Conservation (phyloP, 2,329 filamentous ascomycete genomes). For the Beauveria scarabaeidicola region DNA sequence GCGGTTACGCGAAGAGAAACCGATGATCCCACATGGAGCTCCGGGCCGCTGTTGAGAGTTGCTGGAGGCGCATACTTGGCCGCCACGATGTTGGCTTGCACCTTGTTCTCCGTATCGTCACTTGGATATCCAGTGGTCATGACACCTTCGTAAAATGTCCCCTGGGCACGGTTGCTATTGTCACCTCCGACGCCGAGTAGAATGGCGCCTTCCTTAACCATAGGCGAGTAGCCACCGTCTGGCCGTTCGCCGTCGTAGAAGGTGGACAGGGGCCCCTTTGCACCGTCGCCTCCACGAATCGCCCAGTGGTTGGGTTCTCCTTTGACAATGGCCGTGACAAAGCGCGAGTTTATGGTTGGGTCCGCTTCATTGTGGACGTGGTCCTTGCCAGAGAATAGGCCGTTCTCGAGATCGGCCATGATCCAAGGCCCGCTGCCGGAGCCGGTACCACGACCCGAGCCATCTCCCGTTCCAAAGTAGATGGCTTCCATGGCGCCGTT, state of each 20-base stretch:
- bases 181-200: conserved; percentile 59
- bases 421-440: conserved; percentile 55
- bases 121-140: conserved; percentile 55
- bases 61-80: conserved; percentile 46
- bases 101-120: conserved; percentile 47
- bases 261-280: conserved; percentile 45
- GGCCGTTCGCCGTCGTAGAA: conserved; percentile 52
- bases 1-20: conserved; percentile 50
- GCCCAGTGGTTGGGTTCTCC: conserved; percentile 49
- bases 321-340: conserved; percentile 50
- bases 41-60: conserved; percentile 38
- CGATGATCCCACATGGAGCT: conserved; percentile 39
- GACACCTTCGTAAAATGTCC: conserved; percentile 57
- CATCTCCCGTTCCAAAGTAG: conserved; percentile 49
- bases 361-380: conserved; percentile 40
- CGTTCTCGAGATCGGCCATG: conserved; percentile 62
- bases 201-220: conserved; percentile 59
- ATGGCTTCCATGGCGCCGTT: conserved; percentile 62
- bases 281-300: conserved; percentile 48
- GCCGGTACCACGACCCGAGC: conserved; percentile 43
- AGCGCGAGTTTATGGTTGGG: conserved; percentile 45
- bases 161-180: conserved; percentile 50
- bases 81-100: conserved; percentile 52
- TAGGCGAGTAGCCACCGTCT: conserved; percentile 47
- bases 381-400: conserved; percentile 50